Evolutionary conservation across 805 yeast genomes (phyloP), one percentile per base, ranked within the genome.

Genomic region (Saccharomycopsis vini): DNA sequence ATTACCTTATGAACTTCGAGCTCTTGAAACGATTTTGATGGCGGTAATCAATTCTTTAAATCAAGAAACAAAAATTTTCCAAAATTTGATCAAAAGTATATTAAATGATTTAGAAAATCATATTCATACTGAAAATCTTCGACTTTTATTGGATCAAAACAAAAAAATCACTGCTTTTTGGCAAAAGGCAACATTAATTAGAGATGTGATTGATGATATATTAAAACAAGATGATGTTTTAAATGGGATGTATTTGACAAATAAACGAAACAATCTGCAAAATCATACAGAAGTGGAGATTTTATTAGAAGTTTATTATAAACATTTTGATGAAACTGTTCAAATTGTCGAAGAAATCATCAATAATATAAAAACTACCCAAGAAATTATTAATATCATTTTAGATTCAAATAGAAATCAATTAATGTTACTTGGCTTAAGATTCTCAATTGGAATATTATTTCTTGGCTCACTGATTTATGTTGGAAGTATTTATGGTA

Each of bases 371-470:
- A 79, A 78, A 56, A 84, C 92, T 13, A 89, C 97, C 0, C 96
- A 88, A 57, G 97, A 89, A 55, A 85, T 89, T 57, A 89, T 86
- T 47, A 88, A 88, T 57, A 88, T 89, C 54, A 88, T 89, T 49
- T 62, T 89, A 43, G 97, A 89, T 60, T 86, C 96, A 2, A 87
- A 87, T 56, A 76, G 97, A 64, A 89, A 89, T 62, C 77, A 95
- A 3, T 66, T 89, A 49, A 86, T 89, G 95, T 70, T 89, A 45
- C 78, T 82, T 52, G 95, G 89, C 56, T 65, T 89, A 50, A 81
- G 84, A 54, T 77, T 88, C 13, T 77, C 94, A 0, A 81, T 89
- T 21, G 85, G 84, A 50, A 86, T 96, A 0, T 61, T 89, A 29
- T 95, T 95, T 0, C 74, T 85, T 56, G 83, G 95, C 0, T 81